phyloP scores from a whole-genome alignment of 768 basidiomycete genomes.

The Pleurotus citrinopileatus region DNA sequence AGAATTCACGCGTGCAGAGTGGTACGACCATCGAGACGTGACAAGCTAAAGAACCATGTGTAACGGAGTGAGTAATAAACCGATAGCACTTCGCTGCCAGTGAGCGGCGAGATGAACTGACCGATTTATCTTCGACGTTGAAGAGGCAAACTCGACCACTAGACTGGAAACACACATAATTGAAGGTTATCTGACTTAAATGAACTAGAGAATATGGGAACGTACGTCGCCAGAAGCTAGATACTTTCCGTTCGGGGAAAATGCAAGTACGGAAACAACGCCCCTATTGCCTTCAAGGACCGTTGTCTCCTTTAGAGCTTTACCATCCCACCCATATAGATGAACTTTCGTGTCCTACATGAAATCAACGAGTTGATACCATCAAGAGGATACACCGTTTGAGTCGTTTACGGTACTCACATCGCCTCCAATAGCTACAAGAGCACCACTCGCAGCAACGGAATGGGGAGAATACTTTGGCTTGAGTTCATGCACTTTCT shows the following conservation, averaged over 20 bases:
- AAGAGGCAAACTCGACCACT: conserved; percentile 80
- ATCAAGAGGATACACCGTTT: too few relatives aligned
- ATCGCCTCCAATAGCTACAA: conserved; percentile 75
- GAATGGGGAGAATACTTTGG: conserved; percentile 52
- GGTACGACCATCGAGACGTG: conserved; percentile 83
- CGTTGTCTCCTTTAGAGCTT: conserved; percentile 50
- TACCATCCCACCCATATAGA: conserved; percentile 72
- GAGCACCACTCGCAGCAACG: conserved; percentile 46
- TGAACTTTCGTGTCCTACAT: conserved; percentile 71
- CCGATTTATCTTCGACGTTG: conserved; percentile 65
- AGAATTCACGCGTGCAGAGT: conserved; percentile 77
- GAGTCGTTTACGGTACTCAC: conserved; percentile 40
- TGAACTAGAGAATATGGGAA: conserved; percentile 14
- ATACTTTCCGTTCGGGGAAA: conserved; percentile 73
- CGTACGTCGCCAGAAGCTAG: conserved; percentile 88
- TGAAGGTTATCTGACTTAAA: conserved; percentile 5
- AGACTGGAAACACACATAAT: conserved; percentile 42
- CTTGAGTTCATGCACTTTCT: conserved; percentile 56
- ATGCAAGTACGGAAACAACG: conserved; percentile 68
- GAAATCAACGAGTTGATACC: background rate
- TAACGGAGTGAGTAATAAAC: background rate
- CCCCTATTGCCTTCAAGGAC: conserved; percentile 69
- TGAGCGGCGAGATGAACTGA: conserved; percentile 27
- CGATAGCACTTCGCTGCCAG: background rate
- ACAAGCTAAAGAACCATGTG: conserved; percentile 51